Evolutionary conservation across 176 grass and related monocot genomes (phyloP), one percentile per base, ranked within the genome.

Genomic region (Phyllostachys edulis): DNA sequence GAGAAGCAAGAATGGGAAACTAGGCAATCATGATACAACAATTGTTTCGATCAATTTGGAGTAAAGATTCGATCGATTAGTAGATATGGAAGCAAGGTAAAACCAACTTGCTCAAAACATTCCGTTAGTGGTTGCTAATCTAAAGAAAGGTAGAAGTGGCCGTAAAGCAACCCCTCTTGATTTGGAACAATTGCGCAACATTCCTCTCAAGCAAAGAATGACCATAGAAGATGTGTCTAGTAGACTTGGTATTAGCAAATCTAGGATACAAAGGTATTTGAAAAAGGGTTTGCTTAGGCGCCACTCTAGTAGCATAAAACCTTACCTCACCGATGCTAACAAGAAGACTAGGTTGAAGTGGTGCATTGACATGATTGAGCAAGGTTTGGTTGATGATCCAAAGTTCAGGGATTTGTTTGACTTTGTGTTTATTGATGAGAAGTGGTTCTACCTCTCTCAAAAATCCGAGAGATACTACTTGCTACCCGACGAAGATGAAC

Each of bases 391-490:
- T 78, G 57, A 0, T 47, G 55, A 78, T 78, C 41, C 76, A 60
- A 59, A 2, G 12, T 60, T 76, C 16, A 76, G 14, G 36, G 74
- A 60, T 0, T 41, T 60, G 0, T 76, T 46, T 78, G 57, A 78
- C 40, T 27, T 29, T 46, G 57, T 78, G 2, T 78, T 78, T 3
- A 63, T 78, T 63, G 57, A 78, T 63, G 71, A 74, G 5, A 74
- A 74, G 5, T 75, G 49, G 72, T 75, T 75, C 4, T 54, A 37
- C 29, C 27, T 75, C 3, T 56, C 0, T 38, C 49, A 51, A 75
- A 75, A 75, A 21, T 38, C 47, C 10, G 17, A 75, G 5, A 75
- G 2, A 3, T 75, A 55, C 20, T 54, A 75, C 6, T 56, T 75
- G 29, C 49, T 73, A 52, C 56, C 75, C 13, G 38, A 77, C 0